These are phyloP conservation scores for Prunella vulgaris DNA, from an alignment of 257 asterid species.

Conservation along the genomic window DNA sequence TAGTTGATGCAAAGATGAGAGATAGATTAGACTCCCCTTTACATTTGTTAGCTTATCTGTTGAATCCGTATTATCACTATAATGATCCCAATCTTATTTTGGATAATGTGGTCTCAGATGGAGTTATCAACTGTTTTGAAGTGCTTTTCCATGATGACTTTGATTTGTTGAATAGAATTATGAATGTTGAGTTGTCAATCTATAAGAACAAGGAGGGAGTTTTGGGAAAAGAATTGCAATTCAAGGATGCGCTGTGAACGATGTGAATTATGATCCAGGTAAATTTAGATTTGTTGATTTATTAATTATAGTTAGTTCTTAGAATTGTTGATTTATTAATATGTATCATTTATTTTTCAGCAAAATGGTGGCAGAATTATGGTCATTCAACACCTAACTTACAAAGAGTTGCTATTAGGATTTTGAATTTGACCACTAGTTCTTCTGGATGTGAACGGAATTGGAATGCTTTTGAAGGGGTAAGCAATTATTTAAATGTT, in stretches of 20 bases:
- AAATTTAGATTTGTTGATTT: background rate
- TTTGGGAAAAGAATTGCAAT: background rate
- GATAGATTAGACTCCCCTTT: background rate
- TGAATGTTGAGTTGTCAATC: background rate
- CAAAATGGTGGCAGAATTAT: too few species aligned
- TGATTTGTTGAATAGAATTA: background rate
- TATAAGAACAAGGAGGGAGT: background rate
- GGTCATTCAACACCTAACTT: too few species aligned
- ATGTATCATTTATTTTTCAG: too few species aligned
- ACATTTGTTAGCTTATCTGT: slow-evolving; percentile 8
- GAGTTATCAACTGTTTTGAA: too few species aligned
- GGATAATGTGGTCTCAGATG: background rate
- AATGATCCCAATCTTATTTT: background rate
- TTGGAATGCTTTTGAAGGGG: too few species aligned
- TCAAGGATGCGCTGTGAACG: background rate
- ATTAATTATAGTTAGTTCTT: too few species aligned
- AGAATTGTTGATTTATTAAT: too few species aligned
- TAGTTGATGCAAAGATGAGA: background rate
- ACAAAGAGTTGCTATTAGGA: too few species aligned
- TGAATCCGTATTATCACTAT: slow-evolving; percentile 3
- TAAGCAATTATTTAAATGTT: too few species aligned
- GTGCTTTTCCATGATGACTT: too few species aligned
- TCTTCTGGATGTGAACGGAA: too few species aligned
- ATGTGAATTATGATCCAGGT: background rate
- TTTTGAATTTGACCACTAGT: too few species aligned